Evolutionary conservation across 305 asterid genomes (phyloP).

Genomic region (Petunia hybrid): DNA sequence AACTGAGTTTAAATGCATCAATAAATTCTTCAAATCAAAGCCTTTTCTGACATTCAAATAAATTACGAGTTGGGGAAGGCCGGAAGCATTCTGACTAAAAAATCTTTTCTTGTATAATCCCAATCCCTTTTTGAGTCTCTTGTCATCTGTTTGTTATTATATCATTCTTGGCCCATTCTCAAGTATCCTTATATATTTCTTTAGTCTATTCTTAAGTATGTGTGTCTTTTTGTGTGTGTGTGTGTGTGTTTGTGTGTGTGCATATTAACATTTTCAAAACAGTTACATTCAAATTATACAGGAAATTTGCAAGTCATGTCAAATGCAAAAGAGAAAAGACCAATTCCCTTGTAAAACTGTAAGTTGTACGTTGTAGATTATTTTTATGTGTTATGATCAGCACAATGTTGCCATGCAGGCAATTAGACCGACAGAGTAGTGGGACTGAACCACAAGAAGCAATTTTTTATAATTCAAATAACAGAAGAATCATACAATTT

Average conservation of each 20-base stretch:
- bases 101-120: constrained; percentile 5
- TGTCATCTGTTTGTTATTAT: neutral
- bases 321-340: constrained; percentile 24
- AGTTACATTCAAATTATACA: neutral
- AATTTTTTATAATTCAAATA: constrained; percentile 12
- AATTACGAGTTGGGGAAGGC: neutral
- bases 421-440: neutral
- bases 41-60: neutral
- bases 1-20: neutral
- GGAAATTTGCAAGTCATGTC: constrained; percentile 15
- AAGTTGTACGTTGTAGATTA: constrained; percentile 8
- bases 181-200: too few relatives aligned
- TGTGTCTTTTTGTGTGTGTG: too few relatives aligned
- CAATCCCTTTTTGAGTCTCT: constrained; percentile 15
- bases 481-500: neutral
- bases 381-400: neutral
- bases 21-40: constrained; percentile 2
- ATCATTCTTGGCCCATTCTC: too few relatives aligned
- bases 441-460: constrained; percentile 30
- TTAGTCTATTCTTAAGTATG: too few relatives aligned
- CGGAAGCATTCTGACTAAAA: neutral
- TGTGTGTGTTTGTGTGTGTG: too few relatives aligned
- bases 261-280: constrained; percentile 13
- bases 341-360: constrained; percentile 14
- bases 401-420: neutral